Conservation (phyloP, 2,329 filamentous ascomycete genomes). For the Nigrospora sphaerica region DNA sequence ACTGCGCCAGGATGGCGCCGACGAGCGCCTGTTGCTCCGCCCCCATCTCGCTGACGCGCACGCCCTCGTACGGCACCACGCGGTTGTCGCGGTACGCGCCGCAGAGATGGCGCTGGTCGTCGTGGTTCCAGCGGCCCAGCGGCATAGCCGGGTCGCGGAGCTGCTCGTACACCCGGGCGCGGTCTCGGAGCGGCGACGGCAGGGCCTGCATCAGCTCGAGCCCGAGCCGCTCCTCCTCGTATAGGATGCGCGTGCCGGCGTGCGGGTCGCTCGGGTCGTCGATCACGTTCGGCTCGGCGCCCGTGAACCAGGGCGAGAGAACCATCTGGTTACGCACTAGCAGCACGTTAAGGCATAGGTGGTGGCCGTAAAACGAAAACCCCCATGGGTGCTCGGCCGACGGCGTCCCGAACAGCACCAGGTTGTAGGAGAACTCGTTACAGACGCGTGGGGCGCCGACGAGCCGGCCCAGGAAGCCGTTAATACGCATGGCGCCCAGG, state of each 20-base stretch:
- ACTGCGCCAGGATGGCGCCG: slow-evolving; percentile 52
- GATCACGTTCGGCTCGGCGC: slow-evolving; percentile 71
- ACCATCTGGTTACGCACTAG: slow-evolving; percentile 59
- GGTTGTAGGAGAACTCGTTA: slow-evolving; percentile 72
- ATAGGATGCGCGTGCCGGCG: slow-evolving; percentile 57
- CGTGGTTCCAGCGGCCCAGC: too few relatives aligned
- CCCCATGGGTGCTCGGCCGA: slow-evolving; percentile 57
- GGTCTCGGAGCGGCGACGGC: slow-evolving; percentile 30
- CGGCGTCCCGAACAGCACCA: slow-evolving; percentile 60
- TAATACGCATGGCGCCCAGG: slow-evolving; percentile 61
- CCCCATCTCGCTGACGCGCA: slow-evolving; percentile 43
- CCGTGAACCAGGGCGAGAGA: slow-evolving; percentile 69
- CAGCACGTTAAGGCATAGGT: slow-evolving; percentile 66
- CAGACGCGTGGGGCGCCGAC: slow-evolving; percentile 54
- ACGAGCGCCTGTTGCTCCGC: slow-evolving; percentile 44
- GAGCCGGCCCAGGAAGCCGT: slow-evolving; percentile 66
- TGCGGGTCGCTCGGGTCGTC: slow-evolving; percentile 57
- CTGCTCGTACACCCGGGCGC: slow-evolving; percentile 48
- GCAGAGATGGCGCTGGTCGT: slow-evolving; percentile 71
- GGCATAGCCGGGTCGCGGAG: slow-evolving; percentile 62
- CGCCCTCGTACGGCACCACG: slow-evolving; percentile 65
- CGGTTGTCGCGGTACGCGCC: slow-evolving; percentile 74
- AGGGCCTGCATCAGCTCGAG: too few relatives aligned
- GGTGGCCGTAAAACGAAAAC: slow-evolving; percentile 70
- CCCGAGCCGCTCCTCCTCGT: slow-evolving; percentile 56